A percentile compares a stretch with the other conserved stretches of the same genome.
phyloP scores from a whole-genome alignment of 805 yeast genomes.

The Wickerhamiella galacta region DNA sequence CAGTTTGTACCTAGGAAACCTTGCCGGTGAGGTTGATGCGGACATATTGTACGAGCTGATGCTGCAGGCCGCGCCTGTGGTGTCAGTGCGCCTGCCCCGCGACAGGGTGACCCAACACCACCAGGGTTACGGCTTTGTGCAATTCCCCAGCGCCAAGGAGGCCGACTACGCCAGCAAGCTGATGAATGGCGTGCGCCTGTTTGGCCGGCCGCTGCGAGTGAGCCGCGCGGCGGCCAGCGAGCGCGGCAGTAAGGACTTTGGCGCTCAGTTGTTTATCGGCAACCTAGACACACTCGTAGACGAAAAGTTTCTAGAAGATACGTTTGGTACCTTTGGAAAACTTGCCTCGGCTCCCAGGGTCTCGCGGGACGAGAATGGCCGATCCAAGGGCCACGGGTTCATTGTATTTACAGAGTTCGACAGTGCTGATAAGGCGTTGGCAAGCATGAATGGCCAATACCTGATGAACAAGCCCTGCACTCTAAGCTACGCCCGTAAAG shows the following conservation, averaged over 20 bases:
- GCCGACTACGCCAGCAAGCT: conserved; percentile 52
- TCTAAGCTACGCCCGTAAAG: conserved; percentile 58
- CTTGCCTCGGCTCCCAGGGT: conserved; percentile 17
- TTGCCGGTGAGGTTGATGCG: conserved; percentile 63
- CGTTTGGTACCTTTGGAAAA: conserved; percentile 56
- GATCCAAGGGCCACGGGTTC: conserved; percentile 48
- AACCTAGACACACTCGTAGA: conserved; percentile 53
- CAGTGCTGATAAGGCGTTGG: conserved; percentile 55
- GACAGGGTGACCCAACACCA: conserved; percentile 54
- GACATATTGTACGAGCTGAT: conserved; percentile 62
- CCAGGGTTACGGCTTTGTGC: conserved; percentile 83
- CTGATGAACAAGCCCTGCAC: conserved; percentile 48
- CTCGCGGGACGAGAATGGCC: conserved; percentile 32
- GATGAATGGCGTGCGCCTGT: conserved; percentile 43
- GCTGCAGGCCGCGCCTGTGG: conserved; percentile 69
- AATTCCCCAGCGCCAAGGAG: conserved; percentile 41
- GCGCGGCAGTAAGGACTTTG: conserved; percentile 25
- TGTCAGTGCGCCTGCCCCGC: conserved; percentile 54
- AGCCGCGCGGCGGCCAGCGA: conserved; percentile 29
- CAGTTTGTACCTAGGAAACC: conserved; percentile 55
- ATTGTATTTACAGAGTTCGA: conserved; percentile 47
- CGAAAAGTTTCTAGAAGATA: conserved; percentile 34
- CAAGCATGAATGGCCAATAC: conserved; percentile 47
- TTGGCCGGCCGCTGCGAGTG: conserved; percentile 42
- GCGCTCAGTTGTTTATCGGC: conserved; percentile 56